Percentiles rank a stretch among this genome's conserved stretches.
Evolutionary conservation across 2,329 filamentous ascomycete species (phyloP).

Genomic region (Dactylellina leptospora): DNA sequence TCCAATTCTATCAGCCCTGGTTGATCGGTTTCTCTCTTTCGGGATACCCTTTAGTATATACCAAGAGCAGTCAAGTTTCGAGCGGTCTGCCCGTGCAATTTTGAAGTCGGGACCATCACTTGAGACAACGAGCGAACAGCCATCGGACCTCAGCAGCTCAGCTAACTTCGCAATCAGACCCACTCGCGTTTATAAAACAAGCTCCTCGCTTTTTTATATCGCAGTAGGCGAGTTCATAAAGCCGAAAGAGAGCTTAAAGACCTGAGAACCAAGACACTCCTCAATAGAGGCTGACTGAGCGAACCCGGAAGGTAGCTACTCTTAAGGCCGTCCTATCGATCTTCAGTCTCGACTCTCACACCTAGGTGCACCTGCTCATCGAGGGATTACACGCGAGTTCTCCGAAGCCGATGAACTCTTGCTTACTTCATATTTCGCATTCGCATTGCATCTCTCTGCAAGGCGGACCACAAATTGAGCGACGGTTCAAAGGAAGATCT

Average conservation of each 20-base stretch:
- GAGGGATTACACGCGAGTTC: not conserved
- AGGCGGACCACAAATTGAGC: slow-evolving; percentile 1
- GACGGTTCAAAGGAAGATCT: not conserved
- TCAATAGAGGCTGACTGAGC: not conserved
- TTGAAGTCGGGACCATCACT: not conserved
- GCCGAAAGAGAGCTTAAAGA: not conserved
- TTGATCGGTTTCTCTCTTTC: not conserved
- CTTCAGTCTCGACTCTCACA: not conserved
- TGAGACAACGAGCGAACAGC: not conserved
- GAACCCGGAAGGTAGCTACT: not conserved
- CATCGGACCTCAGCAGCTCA: not conserved
- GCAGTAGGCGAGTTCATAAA: too few species aligned
- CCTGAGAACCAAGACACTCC: not conserved
- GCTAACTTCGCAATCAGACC: not conserved
- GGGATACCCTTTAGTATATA: slow-evolving; percentile 5
- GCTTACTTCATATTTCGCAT: not conserved
- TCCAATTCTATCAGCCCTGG: not conserved
- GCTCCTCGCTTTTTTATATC: not conserved
- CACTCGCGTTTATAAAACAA: not conserved
- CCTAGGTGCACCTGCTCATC: not conserved
- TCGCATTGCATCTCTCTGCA: not conserved
- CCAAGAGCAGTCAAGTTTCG: slow-evolving; percentile 7
- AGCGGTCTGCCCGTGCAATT: not conserved
- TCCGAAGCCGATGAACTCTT: not conserved
- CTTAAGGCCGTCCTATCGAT: not conserved